These are phyloP conservation scores for Gossypium ekmanianum DNA, from an alignment of 345 rosid species.

Conservation along the genomic window DNA sequence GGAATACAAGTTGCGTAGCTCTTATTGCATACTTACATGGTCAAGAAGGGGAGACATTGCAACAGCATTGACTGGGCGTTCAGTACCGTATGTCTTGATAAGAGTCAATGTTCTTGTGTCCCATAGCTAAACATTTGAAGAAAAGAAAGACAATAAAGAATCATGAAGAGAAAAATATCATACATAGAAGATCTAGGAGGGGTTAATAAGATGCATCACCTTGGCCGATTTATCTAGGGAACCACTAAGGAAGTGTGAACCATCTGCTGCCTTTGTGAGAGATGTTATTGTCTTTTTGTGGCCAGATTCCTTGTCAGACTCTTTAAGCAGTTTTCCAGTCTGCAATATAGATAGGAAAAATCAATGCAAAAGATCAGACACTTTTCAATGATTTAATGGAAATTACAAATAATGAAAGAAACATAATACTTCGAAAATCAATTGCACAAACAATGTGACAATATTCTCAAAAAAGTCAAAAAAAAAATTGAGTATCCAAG, in stretches of 20 bases:
- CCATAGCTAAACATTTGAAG: slow-evolving; percentile 62
- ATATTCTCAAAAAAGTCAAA: no score
- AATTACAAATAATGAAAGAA: not conserved
- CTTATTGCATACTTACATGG: slow-evolving; percentile 54
- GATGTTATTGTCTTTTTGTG: slow-evolving; percentile 86
- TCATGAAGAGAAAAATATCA: not conserved
- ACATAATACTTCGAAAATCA: not conserved
- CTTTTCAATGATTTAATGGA: not conserved
- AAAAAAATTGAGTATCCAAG: no score
- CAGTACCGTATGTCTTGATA: slow-evolving; percentile 78
- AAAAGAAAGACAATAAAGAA: not conserved
- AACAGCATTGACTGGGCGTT: slow-evolving; percentile 96
- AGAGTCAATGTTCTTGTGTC: slow-evolving; percentile 80
- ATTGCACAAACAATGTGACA: no score
- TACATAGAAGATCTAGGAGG: not conserved
- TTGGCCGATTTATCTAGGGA: slow-evolving; percentile 95
- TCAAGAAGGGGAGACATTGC: slow-evolving; percentile 91
- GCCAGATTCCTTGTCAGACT: slow-evolving; percentile 67
- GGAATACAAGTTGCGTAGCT: not conserved
- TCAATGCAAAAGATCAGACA: not conserved
- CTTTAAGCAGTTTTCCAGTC: slow-evolving; percentile 84
- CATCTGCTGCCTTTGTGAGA: slow-evolving; percentile 69
- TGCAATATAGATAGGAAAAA: slow-evolving; percentile 23
- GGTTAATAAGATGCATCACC: slow-evolving; percentile 31
- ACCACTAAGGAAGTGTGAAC: slow-evolving; percentile 84